A percentile compares a stretch with the other conserved stretches of the same genome.
phyloP scores from a whole-genome alignment of 306 rosid genomes.

The Mimosa pudica region DNA sequence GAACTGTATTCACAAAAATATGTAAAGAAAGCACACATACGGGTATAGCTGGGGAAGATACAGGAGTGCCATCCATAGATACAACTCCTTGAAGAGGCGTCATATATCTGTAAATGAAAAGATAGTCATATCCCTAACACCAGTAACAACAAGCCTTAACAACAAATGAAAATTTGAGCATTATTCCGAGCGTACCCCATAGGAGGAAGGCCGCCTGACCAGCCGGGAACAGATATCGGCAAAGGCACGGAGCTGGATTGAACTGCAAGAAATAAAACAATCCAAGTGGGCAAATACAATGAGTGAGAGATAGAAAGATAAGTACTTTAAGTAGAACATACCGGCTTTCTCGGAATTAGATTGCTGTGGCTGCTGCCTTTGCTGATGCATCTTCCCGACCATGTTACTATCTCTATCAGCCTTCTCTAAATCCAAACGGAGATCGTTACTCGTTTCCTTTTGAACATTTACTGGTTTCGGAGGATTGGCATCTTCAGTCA shows the following conservation, averaged over 20 bases:
- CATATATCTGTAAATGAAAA: slow-evolving; percentile 77
- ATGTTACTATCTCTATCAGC: slow-evolving; percentile 42
- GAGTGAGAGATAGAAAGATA: background rate
- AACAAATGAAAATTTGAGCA: slow-evolving; percentile 23
- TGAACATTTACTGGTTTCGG: slow-evolving; percentile 34
- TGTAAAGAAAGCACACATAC: slow-evolving; percentile 35
- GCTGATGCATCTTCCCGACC: slow-evolving; percentile 52
- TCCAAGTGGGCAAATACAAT: background rate
- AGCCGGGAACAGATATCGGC: slow-evolving; percentile 75
- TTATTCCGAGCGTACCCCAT: slow-evolving; percentile 72
- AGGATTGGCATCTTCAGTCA: slow-evolving; percentile 53
- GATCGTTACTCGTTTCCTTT: slow-evolving; percentile 50
- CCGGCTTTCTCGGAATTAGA: slow-evolving; percentile 61
- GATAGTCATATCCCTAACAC: slow-evolving; percentile 39
- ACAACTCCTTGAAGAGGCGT: slow-evolving; percentile 79
- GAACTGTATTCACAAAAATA: background rate
- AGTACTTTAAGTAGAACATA: slow-evolving; percentile 22
- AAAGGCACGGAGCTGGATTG: slow-evolving; percentile 67
- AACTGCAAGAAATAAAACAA: slow-evolving; percentile 44
- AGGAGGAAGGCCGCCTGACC: slow-evolving; percentile 86
- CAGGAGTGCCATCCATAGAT: slow-evolving; percentile 80
- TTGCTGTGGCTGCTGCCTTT: slow-evolving; percentile 48
- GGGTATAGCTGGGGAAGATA: slow-evolving; percentile 75
- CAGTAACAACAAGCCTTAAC: slow-evolving; percentile 18
- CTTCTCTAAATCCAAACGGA: slow-evolving; percentile 79